Percentiles rank a stretch among this genome's conserved stretches.
These are phyloP conservation scores for Physcia stellaris DNA, from an alignment of 495 filamentous ascomycete species.

Conservation along the genomic window DNA sequence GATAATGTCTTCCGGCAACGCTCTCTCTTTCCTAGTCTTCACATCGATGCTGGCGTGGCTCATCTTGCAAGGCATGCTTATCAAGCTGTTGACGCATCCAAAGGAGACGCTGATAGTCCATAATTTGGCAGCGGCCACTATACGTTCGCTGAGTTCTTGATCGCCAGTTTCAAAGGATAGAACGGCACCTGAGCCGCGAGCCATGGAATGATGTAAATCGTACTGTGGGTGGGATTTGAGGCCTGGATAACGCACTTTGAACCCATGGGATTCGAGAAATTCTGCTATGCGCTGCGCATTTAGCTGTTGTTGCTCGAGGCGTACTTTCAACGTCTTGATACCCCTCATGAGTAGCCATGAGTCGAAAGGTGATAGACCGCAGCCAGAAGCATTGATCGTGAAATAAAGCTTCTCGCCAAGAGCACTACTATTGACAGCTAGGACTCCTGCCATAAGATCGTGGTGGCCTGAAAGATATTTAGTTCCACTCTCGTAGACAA, in stretches of 20 bases:
- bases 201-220: conserved; percentile 88
- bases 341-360: conserved; percentile 90
- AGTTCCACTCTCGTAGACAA: conserved; percentile 93
- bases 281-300: conserved; percentile 84
- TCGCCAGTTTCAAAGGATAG: conserved; percentile 93
- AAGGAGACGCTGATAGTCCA: conserved; percentile 96
- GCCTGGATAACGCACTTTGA: conserved; percentile 89
- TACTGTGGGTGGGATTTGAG: conserved; percentile 92
- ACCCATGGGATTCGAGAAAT: conserved; percentile 83
- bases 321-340: conserved; percentile 88
- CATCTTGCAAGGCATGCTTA: conserved; percentile 99
- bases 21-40: conserved; percentile 76
- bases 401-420: conserved; percentile 88
- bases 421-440: conserved; percentile 69
- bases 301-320: conserved; percentile 94
- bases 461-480: conserved; percentile 98
- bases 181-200: conserved; percentile 84
- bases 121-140: conserved; percentile 80
- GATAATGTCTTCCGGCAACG: conserved; percentile 93
- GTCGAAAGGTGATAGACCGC: conserved; percentile 86
- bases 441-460: conserved; percentile 95
- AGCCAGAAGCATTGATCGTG: conserved; percentile 90
- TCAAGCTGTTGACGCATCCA: conserved; percentile 94
- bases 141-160: conserved; percentile 64
- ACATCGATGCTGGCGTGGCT: conserved; percentile 97